Evolutionary conservation across 169 alveolate species (phyloP), one percentile per base, ranked within the genome.

Genomic region (Eimeria zaria): DNA sequence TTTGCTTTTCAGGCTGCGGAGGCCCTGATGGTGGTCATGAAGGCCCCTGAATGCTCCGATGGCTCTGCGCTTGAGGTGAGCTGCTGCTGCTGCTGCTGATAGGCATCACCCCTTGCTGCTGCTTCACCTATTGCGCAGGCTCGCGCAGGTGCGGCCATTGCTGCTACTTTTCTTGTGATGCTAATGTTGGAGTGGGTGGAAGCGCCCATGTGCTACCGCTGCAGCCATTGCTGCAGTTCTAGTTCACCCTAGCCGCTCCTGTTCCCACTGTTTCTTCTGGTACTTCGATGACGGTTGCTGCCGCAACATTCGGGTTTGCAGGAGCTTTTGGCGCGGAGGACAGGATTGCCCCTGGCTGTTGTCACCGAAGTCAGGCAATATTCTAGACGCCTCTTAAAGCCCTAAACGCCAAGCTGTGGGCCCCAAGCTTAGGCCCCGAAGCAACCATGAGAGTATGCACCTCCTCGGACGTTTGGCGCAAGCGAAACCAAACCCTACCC

Each of bases 251-350:
- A 20, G 85, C 62, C 60, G 46, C 71, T 44, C 14, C 71, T 46
- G 36, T 18, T 58, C 12, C 76, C 18, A 60, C 36, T 33, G 78
- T 48, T 83, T 39, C 55, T 53, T 14, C 11, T 27, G 90, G 33
- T 2, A 73, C 87, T 69, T 41, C 80, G 0, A 46, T 36, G 24
- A 62, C 9, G 3, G 90, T 48, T 46, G 69, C 85, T 41, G 60
- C 20, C 51, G 67, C 89, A 51, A 14, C 51, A 9, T 22, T 48
- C 36, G 9, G 16, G 5, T 2, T n/a, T 48, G 78, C 93, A 87
- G 93, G 93, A 87, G 78, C 93, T 87, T 55, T 64, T 87, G 27
- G 93, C 93, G 55, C 78, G 93, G 36, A 69, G 81, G 62, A 87
- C 93, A 30, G 93, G 93, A 0, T 24, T 87, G 27, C 93, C 93